A percentile compares a stretch with the other conserved stretches of the same genome.
phyloP scores from a whole-genome alignment of 805 yeast genomes.

The Babjeviella inositovora region DNA sequence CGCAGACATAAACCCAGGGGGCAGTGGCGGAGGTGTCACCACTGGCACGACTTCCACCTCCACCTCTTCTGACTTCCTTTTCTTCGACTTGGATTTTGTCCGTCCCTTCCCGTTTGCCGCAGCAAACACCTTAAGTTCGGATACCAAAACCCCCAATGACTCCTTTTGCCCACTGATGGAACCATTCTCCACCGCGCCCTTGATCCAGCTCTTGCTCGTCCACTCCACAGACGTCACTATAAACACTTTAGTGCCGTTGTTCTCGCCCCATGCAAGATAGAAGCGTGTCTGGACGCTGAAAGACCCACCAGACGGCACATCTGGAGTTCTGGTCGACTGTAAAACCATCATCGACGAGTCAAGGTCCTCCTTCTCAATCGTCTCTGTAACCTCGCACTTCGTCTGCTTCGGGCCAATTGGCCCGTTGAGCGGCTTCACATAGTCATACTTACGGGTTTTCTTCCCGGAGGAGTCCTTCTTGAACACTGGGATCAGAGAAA shows the following conservation, averaged over 20 bases:
- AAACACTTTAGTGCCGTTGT: slow-evolving; percentile 32
- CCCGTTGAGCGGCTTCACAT: slow-evolving; percentile 46
- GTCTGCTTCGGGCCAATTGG: slow-evolving; percentile 73
- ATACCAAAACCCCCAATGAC: slow-evolving; percentile 29
- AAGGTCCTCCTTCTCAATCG: slow-evolving; percentile 33
- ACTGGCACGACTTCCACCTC: slow-evolving; percentile 6
- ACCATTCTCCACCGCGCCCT: slow-evolving; percentile 61
- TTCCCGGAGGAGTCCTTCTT: slow-evolving; percentile 9
- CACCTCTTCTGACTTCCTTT: slow-evolving; percentile 5
- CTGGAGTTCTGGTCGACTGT: slow-evolving; percentile 56
- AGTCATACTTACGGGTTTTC: slow-evolving; percentile 31
- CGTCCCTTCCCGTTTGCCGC: slow-evolving; percentile 4
- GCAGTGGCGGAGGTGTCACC: slow-evolving; percentile 12
- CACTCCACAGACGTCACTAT: slow-evolving; percentile 47
- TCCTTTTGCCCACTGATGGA: slow-evolving; percentile 59
- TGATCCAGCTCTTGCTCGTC: slow-evolving; percentile 69
- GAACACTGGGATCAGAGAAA: slow-evolving; percentile 29
- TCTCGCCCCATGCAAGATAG: slow-evolving; percentile 45
- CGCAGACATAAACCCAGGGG: slow-evolving; percentile 11
- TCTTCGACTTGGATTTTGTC: slow-evolving; percentile 5
- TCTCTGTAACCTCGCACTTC: slow-evolving; percentile 44
- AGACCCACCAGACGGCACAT: slow-evolving; percentile 67
- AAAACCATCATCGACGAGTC: slow-evolving; percentile 27
- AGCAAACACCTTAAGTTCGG: slow-evolving; percentile 24
- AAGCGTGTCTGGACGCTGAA: slow-evolving; percentile 46